phyloP scores from a whole-genome alignment of 2,329 filamentous ascomycete genomes.

The Alternaria gansuensis region DNA sequence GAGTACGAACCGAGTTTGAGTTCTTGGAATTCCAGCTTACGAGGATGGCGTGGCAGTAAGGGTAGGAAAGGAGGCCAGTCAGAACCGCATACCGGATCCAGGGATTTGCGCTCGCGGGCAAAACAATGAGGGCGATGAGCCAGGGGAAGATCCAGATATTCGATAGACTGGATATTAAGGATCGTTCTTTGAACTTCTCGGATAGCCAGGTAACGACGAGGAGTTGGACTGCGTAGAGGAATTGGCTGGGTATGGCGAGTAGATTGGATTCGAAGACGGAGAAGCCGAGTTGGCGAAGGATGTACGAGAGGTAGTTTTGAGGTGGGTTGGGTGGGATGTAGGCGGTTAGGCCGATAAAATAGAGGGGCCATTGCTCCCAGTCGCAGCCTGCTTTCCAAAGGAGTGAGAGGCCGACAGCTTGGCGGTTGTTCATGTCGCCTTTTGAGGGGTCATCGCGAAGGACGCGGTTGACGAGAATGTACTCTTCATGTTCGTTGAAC shows the following conservation, averaged over 20 bases:
- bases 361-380: slow-evolving; percentile 48
- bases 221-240: slow-evolving; percentile 54
- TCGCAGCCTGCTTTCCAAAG: slow-evolving; percentile 41
- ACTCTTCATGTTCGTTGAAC: slow-evolving; percentile 68
- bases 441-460: slow-evolving; percentile 67
- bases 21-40: slow-evolving; percentile 54
- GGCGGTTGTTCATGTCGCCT: slow-evolving; percentile 60
- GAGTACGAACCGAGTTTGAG: slow-evolving; percentile 52
- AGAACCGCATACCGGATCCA: slow-evolving; percentile 64
- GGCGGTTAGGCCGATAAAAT: slow-evolving; percentile 58
- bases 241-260: slow-evolving; percentile 64
- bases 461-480: slow-evolving; percentile 69
- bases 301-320: slow-evolving; percentile 61
- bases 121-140: slow-evolving; percentile 61
- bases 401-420: slow-evolving; percentile 32
- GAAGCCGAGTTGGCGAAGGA: slow-evolving; percentile 67
- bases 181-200: slow-evolving; percentile 58
- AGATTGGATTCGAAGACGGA: slow-evolving; percentile 70
- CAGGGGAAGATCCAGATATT: slow-evolving; percentile 70
- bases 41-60: slow-evolving; percentile 60
- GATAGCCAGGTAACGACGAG: slow-evolving; percentile 58
- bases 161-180: slow-evolving; percentile 59
- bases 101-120: slow-evolving; percentile 55
- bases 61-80: slow-evolving; percentile 62
- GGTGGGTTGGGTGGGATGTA: slow-evolving; percentile 36